Base-by-base conservation (phyloP, 2,329 filamentous ascomycete genomes). In the Plectosphaerella cucumerina region DNA sequence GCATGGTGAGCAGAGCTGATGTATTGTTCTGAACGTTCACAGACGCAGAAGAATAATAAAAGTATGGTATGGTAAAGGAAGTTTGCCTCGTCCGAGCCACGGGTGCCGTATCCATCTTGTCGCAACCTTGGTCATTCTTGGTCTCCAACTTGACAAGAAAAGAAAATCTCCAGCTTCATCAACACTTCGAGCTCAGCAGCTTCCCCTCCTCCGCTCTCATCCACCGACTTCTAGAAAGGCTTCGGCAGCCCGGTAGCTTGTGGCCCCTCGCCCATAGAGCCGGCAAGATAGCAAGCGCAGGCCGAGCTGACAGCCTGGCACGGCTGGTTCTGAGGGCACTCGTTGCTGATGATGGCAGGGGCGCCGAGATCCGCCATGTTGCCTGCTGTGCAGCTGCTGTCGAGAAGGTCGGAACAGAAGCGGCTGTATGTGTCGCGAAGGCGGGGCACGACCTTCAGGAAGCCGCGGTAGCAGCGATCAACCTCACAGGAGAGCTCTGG, bases 401-500 rank as follows among this genome's bases (percentile, higher is more conserved):
- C 34, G 18, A 52, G 44, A 23, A 56, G 51, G 33, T 39, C 37
- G 21, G 42, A 50, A 48, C 55, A 59, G 20, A 23, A 26, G 11
- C 34, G 33, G 18, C 35, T 21, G 15, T 47, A 44, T 8, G 33
- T 47, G 10, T 26, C 20, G 6, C 6, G n/a, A 5, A 35, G 43
- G 5, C 15, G 12, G 34, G 22, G 15, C 15, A 23, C 31, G n/a
- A 43, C 33, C 5, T 39, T 5, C 17, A 23, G 21, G 21, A 50
- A 50, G 34, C 42, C 49, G 15, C 49, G 43, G 52, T 50, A 58
- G 41, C 53, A 59, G 46, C 53, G 48, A 22, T 51, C 55, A 47
- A 47, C 53, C 2, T 47, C 26, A 47, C 51, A 59, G 3, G 54
- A 33, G n/a, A 42, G 21, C 31, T 47, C 45, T 6, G 23, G 4